These are phyloP conservation scores for Candida khao-thaluensis DNA, from an alignment of 805 yeast species.

Conservation along the genomic window DNA sequence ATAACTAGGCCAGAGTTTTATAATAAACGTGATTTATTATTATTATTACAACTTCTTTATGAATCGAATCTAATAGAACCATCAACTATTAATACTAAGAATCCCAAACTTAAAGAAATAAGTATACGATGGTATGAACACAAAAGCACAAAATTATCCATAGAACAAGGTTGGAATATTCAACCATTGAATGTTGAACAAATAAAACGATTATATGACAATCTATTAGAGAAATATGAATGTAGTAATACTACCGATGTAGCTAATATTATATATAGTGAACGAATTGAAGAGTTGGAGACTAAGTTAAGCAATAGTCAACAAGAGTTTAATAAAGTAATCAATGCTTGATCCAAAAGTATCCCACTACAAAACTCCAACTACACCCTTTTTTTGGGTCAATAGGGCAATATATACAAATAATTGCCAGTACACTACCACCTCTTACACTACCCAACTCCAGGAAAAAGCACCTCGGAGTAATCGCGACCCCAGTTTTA, in stretches of 20 bases:
- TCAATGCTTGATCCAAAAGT: not conserved
- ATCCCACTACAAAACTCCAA: too few species aligned
- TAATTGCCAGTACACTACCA: too few species aligned
- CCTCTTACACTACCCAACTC: too few species aligned
- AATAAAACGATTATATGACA: conserved; percentile 24
- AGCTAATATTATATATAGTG: conserved; percentile 36
- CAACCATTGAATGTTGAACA: conserved; percentile 20
- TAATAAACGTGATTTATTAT: conserved; percentile 29
- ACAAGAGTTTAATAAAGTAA: conserved; percentile 20
- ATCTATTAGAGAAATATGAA: conserved; percentile 25
- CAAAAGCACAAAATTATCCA: conserved; percentile 24
- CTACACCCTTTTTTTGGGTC: too few species aligned
- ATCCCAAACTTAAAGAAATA: conserved; percentile 20
- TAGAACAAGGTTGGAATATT: conserved; percentile 18
- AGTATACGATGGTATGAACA: conserved; percentile 31
- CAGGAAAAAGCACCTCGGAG: conserved; percentile 6
- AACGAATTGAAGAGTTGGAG: conserved; percentile 34
- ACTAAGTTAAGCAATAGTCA: conserved; percentile 23
- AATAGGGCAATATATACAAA: too few species aligned
- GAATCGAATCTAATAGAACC: conserved; percentile 30
- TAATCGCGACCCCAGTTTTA: conserved; percentile 6
- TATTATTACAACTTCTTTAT: conserved; percentile 39
- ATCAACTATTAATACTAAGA: conserved; percentile 12
- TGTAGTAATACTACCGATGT: conserved; percentile 37
- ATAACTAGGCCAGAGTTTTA: conserved; percentile 3